Evolutionary conservation across 331 rosid species (phyloP).

Genomic region (Stylosanthes scabra): DNA sequence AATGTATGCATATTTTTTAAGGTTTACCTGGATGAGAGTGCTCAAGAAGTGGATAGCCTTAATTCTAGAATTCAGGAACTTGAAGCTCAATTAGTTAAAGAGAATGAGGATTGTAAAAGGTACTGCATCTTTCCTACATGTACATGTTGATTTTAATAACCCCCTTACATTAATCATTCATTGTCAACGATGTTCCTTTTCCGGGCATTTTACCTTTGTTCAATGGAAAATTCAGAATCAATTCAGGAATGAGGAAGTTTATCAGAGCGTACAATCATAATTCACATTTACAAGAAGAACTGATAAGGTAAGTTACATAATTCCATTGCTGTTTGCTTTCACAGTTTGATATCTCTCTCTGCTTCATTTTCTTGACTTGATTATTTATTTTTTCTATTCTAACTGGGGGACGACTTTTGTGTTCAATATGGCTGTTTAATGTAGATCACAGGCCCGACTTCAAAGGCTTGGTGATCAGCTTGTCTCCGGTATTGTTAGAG

Average conservation of each 20-base stretch:
- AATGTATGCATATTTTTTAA: slow-evolving; percentile 45
- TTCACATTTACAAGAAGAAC: slow-evolving; percentile 76
- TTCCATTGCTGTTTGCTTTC: slow-evolving; percentile 14
- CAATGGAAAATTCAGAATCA: slow-evolving; percentile 64
- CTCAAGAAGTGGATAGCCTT: slow-evolving; percentile 83
- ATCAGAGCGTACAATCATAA: slow-evolving; percentile 64
- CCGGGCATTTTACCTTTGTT: slow-evolving; percentile 27
- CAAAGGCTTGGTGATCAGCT: slow-evolving; percentile 85
- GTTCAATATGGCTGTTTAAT: slow-evolving; percentile 41
- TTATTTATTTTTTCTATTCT: not conserved
- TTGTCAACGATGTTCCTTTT: slow-evolving; percentile 34
- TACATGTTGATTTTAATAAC: slow-evolving; percentile 30
- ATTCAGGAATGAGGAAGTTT: slow-evolving; percentile 82
- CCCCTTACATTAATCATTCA: slow-evolving; percentile 27
- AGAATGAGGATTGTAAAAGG: slow-evolving; percentile 87
- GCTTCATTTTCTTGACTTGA: slow-evolving; percentile 22
- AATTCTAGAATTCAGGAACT: slow-evolving; percentile 93
- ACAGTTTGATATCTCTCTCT: slow-evolving; percentile 8
- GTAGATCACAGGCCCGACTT: slow-evolving; percentile 83
- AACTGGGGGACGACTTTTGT: not conserved
- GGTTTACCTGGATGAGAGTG: slow-evolving; percentile 74
- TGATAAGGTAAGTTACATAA: slow-evolving; percentile 62
- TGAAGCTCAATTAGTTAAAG: slow-evolving; percentile 70
- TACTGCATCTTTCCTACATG: slow-evolving; percentile 21
- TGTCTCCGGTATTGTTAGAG: slow-evolving; percentile 65